These are phyloP conservation scores for Colletotrichum tropicicola DNA, from an alignment of 2,329 filamentous ascomycete genomes.

Conservation along the genomic window DNA sequence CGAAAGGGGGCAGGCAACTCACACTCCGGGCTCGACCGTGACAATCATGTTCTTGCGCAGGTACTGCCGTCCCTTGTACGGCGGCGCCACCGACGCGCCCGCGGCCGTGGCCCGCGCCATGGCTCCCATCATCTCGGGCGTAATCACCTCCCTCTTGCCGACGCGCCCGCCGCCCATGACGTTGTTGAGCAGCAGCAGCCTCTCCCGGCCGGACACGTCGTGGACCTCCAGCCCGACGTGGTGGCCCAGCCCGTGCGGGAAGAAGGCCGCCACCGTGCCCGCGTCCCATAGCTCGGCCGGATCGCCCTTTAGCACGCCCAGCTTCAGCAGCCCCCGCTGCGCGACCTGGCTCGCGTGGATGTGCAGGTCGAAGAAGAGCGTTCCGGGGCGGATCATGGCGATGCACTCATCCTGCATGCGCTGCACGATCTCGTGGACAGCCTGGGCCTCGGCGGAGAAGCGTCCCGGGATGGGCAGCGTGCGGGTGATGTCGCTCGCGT, in stretches of 20 bases:
- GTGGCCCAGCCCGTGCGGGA: constrained; percentile 72
- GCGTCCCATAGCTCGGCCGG: constrained; percentile 59
- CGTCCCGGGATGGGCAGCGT: constrained; percentile 80
- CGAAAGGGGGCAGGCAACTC: constrained; percentile 38
- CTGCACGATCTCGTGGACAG: constrained; percentile 81
- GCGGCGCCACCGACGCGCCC: constrained; percentile 34
- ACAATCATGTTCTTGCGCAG: constrained; percentile 73
- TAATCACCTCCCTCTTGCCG: constrained; percentile 53
- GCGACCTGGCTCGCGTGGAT: constrained; percentile 77
- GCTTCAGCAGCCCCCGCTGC: constrained; percentile 71
- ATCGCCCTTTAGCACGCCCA: constrained; percentile 77
- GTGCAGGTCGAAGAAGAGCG: constrained; percentile 77
- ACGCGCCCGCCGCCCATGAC: constrained; percentile 40
- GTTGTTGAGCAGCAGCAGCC: constrained; percentile 42
- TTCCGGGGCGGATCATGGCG: constrained; percentile 72
- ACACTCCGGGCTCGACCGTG: constrained; percentile 82
- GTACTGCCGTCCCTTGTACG: constrained; percentile 45
- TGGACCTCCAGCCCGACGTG: constrained; percentile 74
- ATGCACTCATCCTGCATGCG: constrained; percentile 85
- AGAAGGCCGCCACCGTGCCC: constrained; percentile 69
- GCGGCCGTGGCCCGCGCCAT: constrained; percentile 34
- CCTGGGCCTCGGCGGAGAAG: constrained; percentile 74
- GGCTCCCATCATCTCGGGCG: constrained; percentile 43
- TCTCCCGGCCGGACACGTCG: constrained; percentile 58
- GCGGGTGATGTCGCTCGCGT: constrained; percentile 90